Conservation (phyloP, 179 eudicot species). For the Camellia oleifera region DNA sequence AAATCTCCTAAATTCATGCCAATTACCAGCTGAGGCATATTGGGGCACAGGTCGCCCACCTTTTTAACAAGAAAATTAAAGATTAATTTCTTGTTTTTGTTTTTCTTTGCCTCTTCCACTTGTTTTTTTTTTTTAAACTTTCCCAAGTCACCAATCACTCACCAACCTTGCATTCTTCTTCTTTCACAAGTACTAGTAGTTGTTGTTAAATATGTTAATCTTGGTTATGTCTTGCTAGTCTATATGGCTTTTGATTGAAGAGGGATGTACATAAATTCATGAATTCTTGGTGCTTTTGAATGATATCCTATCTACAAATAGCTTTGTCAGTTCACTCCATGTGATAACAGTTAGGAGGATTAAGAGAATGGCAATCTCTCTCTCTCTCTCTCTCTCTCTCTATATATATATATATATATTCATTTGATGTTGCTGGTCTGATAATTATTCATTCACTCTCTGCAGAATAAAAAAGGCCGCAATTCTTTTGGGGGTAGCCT, state of each 20-base stretch:
- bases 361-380: not conserved
- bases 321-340: slow-evolving; percentile 9
- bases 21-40: slow-evolving; percentile 49
- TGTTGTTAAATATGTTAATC: slow-evolving; percentile 11
- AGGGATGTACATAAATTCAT: slow-evolving; percentile 33
- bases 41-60: slow-evolving; percentile 70
- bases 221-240: not conserved
- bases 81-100: not conserved
- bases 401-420: too few relatives aligned
- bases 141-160: not conserved
- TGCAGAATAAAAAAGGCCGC: slow-evolving; percentile 14
- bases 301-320: slow-evolving; percentile 16
- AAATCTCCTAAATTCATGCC: slow-evolving; percentile 58
- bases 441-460: slow-evolving; percentile 8
- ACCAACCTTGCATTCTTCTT: not conserved
- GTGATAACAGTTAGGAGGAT: not conserved
- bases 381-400: not conserved
- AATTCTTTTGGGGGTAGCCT: slow-evolving; percentile 8
- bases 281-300: slow-evolving; percentile 29
- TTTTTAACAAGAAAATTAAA: slow-evolving; percentile 23
- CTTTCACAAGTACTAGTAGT: not conserved
- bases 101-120: not conserved
- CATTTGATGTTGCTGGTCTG: slow-evolving; percentile 18
- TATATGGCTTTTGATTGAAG: slow-evolving; percentile 19
- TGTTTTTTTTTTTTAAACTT: not conserved